These are phyloP conservation scores for Capsella rubella DNA, from an alignment of 441 rosid genomes.

Conservation along the genomic window DNA sequence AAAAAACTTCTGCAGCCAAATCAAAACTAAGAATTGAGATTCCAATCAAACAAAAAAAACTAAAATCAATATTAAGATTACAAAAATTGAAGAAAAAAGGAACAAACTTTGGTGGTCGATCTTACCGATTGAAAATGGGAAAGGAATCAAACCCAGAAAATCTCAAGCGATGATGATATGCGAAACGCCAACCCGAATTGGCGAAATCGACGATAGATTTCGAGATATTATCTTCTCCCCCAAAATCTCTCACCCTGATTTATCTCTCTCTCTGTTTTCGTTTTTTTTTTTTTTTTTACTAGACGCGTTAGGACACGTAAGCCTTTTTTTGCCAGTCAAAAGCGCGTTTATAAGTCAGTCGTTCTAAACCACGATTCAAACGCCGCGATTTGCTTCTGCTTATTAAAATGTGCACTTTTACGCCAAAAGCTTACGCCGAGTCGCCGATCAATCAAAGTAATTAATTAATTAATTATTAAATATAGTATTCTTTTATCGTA, in stretches of 20 bases:
- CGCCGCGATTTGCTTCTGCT: constrained; percentile 22
- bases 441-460: not conserved
- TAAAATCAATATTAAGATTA: not conserved
- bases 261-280: constrained; percentile 22
- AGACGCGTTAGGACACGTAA: constrained; percentile 2
- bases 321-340: not conserved
- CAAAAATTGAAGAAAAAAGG: not conserved
- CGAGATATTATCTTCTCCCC: constrained; percentile 26
- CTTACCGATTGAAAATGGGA: constrained; percentile 40
- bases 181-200: constrained; percentile 28
- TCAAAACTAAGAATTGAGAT: not conserved
- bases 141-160: constrained; percentile 18
- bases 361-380: constrained; percentile 18
- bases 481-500: too few relatives aligned
- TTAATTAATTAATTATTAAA: not conserved
- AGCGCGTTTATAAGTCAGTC: constrained; percentile 5
- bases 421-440: not conserved
- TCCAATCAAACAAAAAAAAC: constrained; percentile 7
- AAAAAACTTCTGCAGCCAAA: constrained; percentile 35
- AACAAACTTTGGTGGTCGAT: constrained; percentile 4
- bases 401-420: not conserved
- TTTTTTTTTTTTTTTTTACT: constrained; percentile 12
- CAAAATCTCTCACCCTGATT: constrained; percentile 7
- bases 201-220: constrained; percentile 35
- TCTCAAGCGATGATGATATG: constrained; percentile 19